phyloP scores from a whole-genome alignment of 768 basidiomycete genomes.

The Termitomyces sp. region DNA sequence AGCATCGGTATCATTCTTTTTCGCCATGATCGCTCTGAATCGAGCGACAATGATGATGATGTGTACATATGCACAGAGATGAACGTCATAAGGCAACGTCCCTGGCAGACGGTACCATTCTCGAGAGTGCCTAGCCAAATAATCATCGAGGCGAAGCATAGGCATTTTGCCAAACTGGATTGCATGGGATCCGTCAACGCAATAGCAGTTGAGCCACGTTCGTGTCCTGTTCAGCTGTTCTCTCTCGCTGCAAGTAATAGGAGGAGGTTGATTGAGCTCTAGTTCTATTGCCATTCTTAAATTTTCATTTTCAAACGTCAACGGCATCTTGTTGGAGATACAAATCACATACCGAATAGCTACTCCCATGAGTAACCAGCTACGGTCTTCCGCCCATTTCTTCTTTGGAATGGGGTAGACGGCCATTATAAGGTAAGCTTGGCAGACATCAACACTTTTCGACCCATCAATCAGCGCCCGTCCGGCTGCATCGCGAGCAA shows the following conservation, averaged over 20 bases:
- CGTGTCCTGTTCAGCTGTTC: slow-evolving; percentile 67
- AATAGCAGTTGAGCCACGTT: slow-evolving; percentile 73
- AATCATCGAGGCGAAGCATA: slow-evolving; percentile 59
- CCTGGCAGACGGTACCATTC: slow-evolving; percentile 41
- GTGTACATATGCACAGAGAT: slow-evolving; percentile 49
- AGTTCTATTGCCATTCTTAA: slow-evolving; percentile 67
- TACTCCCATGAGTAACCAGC: slow-evolving; percentile 68
- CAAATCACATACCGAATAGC: slow-evolving; percentile 45
- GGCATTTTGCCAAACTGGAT: slow-evolving; percentile 72
- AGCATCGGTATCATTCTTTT: neutral
- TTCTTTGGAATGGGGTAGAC: slow-evolving; percentile 57
- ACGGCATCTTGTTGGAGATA: neutral
- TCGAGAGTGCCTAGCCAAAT: slow-evolving; percentile 42
- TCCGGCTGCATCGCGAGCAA: slow-evolving; percentile 56
- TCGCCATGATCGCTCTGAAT: slow-evolving; percentile 27
- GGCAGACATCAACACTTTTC: slow-evolving; percentile 70
- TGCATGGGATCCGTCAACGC: slow-evolving; percentile 70
- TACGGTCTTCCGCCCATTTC: slow-evolving; percentile 65
- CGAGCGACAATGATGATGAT: slow-evolving; percentile 43
- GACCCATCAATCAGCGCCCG: slow-evolving; percentile 53
- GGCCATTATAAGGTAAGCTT: slow-evolving; percentile 67
- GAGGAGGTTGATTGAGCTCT: slow-evolving; percentile 52
- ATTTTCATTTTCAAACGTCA: neutral
- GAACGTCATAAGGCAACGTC: slow-evolving; percentile 36
- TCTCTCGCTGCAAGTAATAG: slow-evolving; percentile 44